Evolutionary conservation across 2,329 filamentous ascomycete genomes (phyloP), one percentile per base, ranked within the genome.

Genomic region (Xylaria sp.): DNA sequence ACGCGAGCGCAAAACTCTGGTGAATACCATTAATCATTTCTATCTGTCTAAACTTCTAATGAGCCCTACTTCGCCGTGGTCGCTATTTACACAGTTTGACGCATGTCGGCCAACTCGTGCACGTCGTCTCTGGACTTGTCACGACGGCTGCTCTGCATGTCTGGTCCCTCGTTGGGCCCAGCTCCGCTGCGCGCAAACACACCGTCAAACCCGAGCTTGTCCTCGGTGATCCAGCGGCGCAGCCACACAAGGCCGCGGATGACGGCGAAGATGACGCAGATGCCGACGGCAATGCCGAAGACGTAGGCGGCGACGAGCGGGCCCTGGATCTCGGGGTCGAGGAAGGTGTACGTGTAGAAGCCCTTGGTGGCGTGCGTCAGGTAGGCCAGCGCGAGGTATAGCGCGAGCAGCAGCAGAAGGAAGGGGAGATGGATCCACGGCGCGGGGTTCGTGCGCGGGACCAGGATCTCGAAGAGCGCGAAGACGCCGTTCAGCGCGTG

Each of bases 331-430:
- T 51, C 58, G 1, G 87, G 82, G 73, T 96, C 83, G n/a, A 96
- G 83, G 77, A 96, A 96, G 60, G 71, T 74, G 77, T 96, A 96
- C 0, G 90, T 83, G 74, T 93, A 96, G 73, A 89, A 91, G 2
- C 85, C 85, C 74, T 92, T 81, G 0, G 87, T 88, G 4, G 85
- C 85, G 63, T 85, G 76, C 0, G 90, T 93, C 21, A 95, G 68
- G 75, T 91, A 96, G 1, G 91, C 91, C 15, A 96, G 78, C 0
- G 79, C 85, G 10, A 93, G 82, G 73, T 96, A 96, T 3, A 88
- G 77, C 0, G 85, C 85, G 41, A 96, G 82, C 6, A 95, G 75
- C n/a, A 92, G 58, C 65, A 93, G 76, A 13, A 93, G 79, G 72
- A 86, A 88, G 13, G 85, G 75, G n/a, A 92, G 74, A 71, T 93